Percentiles rank a stretch among this genome's conserved stretches.
Evolutionary conservation across 306 rosid genomes (phyloP).

Genomic region (Cucurbita argyrosperma): DNA sequence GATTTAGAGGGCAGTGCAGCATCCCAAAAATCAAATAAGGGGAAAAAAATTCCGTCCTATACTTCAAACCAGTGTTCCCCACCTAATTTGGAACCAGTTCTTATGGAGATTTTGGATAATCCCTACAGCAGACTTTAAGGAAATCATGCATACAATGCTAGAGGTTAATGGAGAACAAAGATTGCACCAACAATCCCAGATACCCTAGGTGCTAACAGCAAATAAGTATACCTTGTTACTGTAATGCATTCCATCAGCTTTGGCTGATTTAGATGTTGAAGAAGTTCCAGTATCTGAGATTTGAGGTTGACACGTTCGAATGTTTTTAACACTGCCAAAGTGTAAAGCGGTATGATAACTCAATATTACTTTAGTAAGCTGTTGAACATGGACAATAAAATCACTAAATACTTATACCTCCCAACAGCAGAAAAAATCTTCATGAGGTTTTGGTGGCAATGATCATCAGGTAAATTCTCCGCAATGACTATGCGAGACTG

Average conservation of each 20-base stretch:
- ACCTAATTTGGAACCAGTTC: neutral
- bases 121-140: neutral
- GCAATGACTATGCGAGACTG: constrained; percentile 91
- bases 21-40: neutral
- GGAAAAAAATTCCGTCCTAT: neutral
- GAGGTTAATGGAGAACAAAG: constrained; percentile 1
- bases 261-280: constrained; percentile 55
- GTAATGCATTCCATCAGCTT: constrained; percentile 57
- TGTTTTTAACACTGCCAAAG: constrained; percentile 74
- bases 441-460: constrained; percentile 97
- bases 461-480: constrained; percentile 96
- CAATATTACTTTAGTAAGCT: neutral
- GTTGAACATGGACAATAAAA: neutral
- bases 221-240: constrained; percentile 55
- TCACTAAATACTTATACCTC: constrained; percentile 39
- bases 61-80: neutral
- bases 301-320: constrained; percentile 96
- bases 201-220: neutral
- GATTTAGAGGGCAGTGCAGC: neutral
- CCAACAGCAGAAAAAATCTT: constrained; percentile 85
- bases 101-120: neutral
- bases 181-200: neutral
- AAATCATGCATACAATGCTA: neutral
- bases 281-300: constrained; percentile 50
- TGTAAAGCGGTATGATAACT: neutral